Evolutionary conservation across 257 asterid genomes (phyloP).

Genomic region (Cordia subcordata): DNA sequence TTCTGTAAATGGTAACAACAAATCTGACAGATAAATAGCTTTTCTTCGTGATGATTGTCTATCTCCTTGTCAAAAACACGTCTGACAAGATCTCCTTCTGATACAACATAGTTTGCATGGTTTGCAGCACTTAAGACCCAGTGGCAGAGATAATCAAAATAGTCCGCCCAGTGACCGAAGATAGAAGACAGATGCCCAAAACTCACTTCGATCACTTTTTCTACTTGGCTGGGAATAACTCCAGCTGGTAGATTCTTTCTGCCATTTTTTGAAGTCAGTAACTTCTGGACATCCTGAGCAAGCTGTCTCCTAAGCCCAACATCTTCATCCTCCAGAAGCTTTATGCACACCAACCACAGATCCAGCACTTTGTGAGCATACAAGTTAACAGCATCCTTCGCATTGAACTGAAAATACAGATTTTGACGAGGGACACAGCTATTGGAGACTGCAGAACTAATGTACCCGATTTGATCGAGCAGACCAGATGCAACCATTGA

Average conservation of each 20-base stretch:
- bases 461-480: conserved; percentile 44
- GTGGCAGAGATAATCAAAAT: conserved; percentile 60
- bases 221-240: conserved; percentile 72
- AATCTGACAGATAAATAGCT: conserved; percentile 70
- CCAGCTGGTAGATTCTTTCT: conserved; percentile 15
- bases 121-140: conserved; percentile 56
- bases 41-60: conserved; percentile 93
- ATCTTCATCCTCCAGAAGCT: conserved; percentile 95
- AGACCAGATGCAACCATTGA: conserved; percentile 80
- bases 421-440: conserved; percentile 26
- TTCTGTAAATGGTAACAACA: conserved; percentile 75
- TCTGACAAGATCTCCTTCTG: conserved; percentile 74
- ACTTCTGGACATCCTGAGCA: conserved; percentile 70
- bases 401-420: conserved; percentile 21
- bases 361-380: conserved; percentile 56
- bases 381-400: conserved; percentile 33
- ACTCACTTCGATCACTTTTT: conserved; percentile 73
- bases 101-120: conserved; percentile 28
- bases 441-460: conserved; percentile 42
- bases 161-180: conserved; percentile 68
- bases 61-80: conserved; percentile 95
- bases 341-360: conserved; percentile 68
- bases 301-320: conserved; percentile 59
- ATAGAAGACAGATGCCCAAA: conserved; percentile 61
- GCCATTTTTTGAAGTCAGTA: conserved; percentile 24